These are phyloP conservation scores for Penicillium sp. DNA, from an alignment of 2,329 filamentous ascomycete genomes.

Conservation along the genomic window DNA sequence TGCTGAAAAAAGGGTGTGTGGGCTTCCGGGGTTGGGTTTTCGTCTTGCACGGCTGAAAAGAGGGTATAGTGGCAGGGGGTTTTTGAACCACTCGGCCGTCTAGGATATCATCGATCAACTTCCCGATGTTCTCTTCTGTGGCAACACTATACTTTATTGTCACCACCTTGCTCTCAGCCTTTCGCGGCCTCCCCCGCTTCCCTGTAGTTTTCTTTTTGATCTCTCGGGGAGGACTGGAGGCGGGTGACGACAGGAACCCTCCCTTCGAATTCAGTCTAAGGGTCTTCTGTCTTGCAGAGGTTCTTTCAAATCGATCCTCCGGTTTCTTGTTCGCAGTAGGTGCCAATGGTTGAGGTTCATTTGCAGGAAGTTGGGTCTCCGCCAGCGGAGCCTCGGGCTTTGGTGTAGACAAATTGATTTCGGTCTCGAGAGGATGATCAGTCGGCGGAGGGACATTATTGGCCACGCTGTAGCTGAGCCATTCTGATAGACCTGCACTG, in stretches of 20 bases:
- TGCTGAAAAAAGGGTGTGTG: conserved; percentile 69
- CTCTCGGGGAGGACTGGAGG: conserved; percentile 16
- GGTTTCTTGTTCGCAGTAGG: neutral
- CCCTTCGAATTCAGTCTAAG: conserved; percentile 45
- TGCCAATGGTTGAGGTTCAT: neutral
- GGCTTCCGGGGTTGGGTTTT: conserved; percentile 42
- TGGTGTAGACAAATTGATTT: neutral
- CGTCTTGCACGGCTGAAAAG: neutral
- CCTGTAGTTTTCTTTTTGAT: conserved; percentile 16
- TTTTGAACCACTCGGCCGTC: conserved; percentile 30
- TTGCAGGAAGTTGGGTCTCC: neutral
- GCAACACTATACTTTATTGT: conserved; percentile 60
- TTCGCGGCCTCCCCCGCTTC: conserved; percentile 38
- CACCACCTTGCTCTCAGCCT: conserved; percentile 43
- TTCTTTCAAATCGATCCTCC: neutral
- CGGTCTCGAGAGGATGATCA: neutral
- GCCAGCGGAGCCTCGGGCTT: conserved; percentile 1
- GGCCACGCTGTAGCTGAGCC: conserved; percentile 6
- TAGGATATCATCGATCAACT: conserved; percentile 64
- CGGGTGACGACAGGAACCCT: conserved; percentile 43
- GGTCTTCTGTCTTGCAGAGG: conserved; percentile 50
- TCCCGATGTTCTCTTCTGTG: conserved; percentile 51
- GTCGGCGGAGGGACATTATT: too few species aligned
- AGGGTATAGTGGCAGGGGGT: conserved; percentile 20
- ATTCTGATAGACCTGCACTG: conserved; percentile 14